These are phyloP conservation scores for Chalciporus piperatus DNA, from an alignment of 768 basidiomycete genomes.

Conservation along the genomic window DNA sequence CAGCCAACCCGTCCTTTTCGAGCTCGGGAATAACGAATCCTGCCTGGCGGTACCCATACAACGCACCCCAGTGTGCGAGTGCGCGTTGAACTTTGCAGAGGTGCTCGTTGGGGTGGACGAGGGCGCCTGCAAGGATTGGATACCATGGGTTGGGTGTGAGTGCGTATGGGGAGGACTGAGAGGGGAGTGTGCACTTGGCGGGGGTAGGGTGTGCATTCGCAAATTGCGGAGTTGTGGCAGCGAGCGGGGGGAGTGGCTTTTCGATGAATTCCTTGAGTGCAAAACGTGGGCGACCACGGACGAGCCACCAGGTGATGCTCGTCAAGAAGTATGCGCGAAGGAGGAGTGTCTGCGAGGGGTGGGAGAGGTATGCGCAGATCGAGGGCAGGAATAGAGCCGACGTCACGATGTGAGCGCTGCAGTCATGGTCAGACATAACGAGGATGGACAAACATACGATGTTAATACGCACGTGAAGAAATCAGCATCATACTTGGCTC, in stretches of 20 bases:
- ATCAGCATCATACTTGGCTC: constrained; percentile 51
- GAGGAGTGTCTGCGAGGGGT: constrained; percentile 51
- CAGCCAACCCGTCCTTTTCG: constrained; percentile 24
- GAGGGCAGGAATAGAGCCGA: constrained; percentile 61
- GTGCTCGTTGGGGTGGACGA: constrained; percentile 61
- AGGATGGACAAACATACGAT: no score
- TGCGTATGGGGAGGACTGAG: constrained; percentile 34
- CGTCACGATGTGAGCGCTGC: constrained; percentile 68
- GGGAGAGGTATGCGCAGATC: constrained; percentile 48
- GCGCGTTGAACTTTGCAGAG: constrained; percentile 49
- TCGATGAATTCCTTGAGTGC: constrained; percentile 50
- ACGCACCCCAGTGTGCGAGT: constrained; percentile 41
- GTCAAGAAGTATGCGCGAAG: constrained; percentile 58
- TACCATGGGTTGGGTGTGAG: constrained; percentile 57
- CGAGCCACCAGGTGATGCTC: constrained; percentile 52
- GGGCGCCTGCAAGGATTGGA: constrained; percentile 47
- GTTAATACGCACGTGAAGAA: constrained; percentile 56
- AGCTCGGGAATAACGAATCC: constrained; percentile 32
- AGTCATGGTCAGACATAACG: constrained; percentile 1
- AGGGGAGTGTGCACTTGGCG: constrained; percentile 25
- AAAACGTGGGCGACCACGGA: constrained; percentile 51
- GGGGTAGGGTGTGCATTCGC: constrained; percentile 21
- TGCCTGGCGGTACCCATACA: constrained; percentile 42
- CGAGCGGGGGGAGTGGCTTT: constrained; percentile 22
- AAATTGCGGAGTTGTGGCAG: constrained; percentile 20